Percentiles rank a stretch among this genome's conserved stretches.
Conservation (phyloP, 345 rosid genomes). For the Psidium friedrichsthalianum region DNA sequence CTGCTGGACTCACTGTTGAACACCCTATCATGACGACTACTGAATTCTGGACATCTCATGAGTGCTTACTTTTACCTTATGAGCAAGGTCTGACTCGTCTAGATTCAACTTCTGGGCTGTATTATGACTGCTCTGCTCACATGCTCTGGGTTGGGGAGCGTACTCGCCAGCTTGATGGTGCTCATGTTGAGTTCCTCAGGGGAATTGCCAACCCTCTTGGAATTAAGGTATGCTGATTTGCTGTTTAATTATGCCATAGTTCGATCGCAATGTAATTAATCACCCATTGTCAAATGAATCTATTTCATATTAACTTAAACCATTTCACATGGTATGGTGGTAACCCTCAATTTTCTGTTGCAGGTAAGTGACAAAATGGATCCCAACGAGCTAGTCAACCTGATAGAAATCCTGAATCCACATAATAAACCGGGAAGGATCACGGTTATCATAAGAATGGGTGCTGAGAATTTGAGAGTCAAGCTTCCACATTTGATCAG, state of each 20-base stretch:
- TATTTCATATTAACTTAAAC: background rate
- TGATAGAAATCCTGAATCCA: slow-evolving; percentile 45
- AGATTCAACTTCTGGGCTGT: slow-evolving; percentile 51
- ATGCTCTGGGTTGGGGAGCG: slow-evolving; percentile 65
- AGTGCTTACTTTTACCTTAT: slow-evolving; percentile 53
- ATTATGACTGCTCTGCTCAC: slow-evolving; percentile 56
- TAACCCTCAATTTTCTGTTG: slow-evolving; percentile 6
- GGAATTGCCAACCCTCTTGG: slow-evolving; percentile 57
- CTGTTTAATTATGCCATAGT: background rate
- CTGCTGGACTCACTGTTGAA: slow-evolving; percentile 42
- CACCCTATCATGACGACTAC: slow-evolving; percentile 55
- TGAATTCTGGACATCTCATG: slow-evolving; percentile 62
- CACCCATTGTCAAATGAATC: background rate
- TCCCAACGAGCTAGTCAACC: slow-evolving; percentile 48
- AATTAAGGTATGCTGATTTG: slow-evolving; percentile 24
- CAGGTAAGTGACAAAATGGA: slow-evolving; percentile 64
- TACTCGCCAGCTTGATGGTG: slow-evolving; percentile 54
- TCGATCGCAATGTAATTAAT: background rate
- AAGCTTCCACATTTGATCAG: slow-evolving; percentile 51
- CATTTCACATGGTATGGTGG: background rate
- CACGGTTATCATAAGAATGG: slow-evolving; percentile 50
- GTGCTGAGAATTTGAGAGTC: slow-evolving; percentile 58
- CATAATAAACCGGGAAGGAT: slow-evolving; percentile 50
- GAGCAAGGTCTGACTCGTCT: slow-evolving; percentile 47
- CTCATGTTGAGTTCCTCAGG: slow-evolving; percentile 49